Base-by-base conservation (phyloP, 2,329 filamentous ascomycete genomes). In the Nemania serpens region DNA sequence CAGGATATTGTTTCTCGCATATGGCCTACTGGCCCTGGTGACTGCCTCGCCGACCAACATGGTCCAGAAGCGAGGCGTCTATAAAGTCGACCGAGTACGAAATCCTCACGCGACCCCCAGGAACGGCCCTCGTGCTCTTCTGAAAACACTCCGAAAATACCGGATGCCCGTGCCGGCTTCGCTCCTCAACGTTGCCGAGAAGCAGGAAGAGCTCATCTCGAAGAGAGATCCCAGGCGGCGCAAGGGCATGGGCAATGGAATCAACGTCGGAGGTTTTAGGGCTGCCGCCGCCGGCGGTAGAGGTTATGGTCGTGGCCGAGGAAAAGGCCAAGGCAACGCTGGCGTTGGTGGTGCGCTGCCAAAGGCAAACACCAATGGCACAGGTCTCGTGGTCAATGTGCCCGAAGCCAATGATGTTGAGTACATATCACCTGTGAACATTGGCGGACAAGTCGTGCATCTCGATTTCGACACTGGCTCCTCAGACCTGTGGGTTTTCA, bases 381-480 rank as follows among this genome's bases (percentile, higher is more conserved):
- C 71, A 9, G 71, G 71, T 36, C 43, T 68, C 15, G 71, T 73
- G 9, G 62, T 58, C 12, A 63, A 63, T 22, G 69, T 65, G 1
- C 72, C 72, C 7, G 71, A 73, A 47, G 55, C 64, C 33, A 68
- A 71, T 37, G 73, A 75, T 25, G 69, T 72, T 46, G 73, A 74
- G 47, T 75, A 75, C 52, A 50, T 75, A 13, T 68, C 70, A 2
- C 73, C 72, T 9, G 73, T 75, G n/a, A 66, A 66, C 36, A 74
- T 75, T 46, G 73, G 73, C 17, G 71, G 71, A 18, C 71, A 75
- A 54, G 69, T 69, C 20, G 29, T 75, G 20, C 74, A 73, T 55
- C 68, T 75, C 37, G 73, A 75, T 46, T 73, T 75, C 61, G 73
- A 75, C 61, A 73, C 73, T 12, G 73, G 73, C 22, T 75, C 73